Conservation (phyloP, 768 basidiomycete genomes). For the Suillus subluteus region DNA sequence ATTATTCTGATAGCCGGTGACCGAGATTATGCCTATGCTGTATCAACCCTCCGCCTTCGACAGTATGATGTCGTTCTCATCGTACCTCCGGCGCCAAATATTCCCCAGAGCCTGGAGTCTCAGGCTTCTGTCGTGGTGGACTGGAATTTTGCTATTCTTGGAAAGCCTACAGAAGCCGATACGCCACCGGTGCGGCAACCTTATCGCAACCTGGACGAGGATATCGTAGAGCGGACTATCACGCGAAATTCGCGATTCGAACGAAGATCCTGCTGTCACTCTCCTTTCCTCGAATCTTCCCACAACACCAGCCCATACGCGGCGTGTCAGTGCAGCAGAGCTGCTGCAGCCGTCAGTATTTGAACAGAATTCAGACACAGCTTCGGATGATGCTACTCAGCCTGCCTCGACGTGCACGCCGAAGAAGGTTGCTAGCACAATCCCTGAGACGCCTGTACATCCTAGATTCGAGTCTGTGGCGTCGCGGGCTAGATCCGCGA, state of each 20-base stretch:
- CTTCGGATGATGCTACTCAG: background rate
- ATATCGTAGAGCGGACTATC: constrained; percentile 23
- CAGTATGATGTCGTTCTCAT: constrained; percentile 57
- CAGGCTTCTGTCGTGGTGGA: constrained; percentile 59
- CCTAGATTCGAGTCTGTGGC: constrained; percentile 23
- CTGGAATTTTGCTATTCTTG: constrained; percentile 49
- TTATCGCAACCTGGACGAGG: constrained; percentile 27
- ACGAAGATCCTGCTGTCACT: constrained; percentile 20
- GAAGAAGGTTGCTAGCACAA: constrained; percentile 14
- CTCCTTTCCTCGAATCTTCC: constrained; percentile 7
- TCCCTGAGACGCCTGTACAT: constrained; percentile 25
- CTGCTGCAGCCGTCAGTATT: constrained; percentile 25
- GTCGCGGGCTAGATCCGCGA: constrained; percentile 21
- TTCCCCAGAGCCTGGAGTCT: constrained; percentile 50
- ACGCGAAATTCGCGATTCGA: constrained; percentile 25
- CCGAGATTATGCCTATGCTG: constrained; percentile 67
- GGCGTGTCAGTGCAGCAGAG: constrained; percentile 27
- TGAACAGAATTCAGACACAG: constrained; percentile 1
- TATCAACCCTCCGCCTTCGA: constrained; percentile 58
- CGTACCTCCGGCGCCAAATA: constrained; percentile 39
- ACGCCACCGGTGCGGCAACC: constrained; percentile 29
- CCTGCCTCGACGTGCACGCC: background rate
- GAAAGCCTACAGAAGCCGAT: constrained; percentile 26
- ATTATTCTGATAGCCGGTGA: constrained; percentile 69
- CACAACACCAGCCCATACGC: constrained; percentile 14